Evolutionary conservation across 495 filamentous ascomycete genomes (phyloP), one percentile per base, ranked within the genome.

Genomic region (Penicillium cosmopolitanum): DNA sequence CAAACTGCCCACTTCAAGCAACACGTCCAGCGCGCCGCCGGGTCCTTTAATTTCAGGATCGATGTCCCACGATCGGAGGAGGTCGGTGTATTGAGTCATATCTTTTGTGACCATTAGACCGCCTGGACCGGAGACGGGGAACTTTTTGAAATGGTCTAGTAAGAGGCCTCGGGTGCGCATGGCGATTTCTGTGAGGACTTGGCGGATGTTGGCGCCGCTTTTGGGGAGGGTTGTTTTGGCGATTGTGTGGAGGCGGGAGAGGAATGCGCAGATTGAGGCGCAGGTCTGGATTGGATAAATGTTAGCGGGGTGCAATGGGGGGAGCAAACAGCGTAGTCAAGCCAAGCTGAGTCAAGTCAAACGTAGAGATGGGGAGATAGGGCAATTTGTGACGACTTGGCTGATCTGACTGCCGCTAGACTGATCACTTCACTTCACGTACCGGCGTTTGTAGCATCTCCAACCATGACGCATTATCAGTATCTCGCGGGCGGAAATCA

Each of bases 71-170:
- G 86, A 87, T 56, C 88, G 85, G 46, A 98, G 80, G 21, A 96
- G 79, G 48, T 91, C 86, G 5, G 90, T 87, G 69, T 99, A 99
- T 64, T 89, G 91, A 15, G 90, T 91, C 64, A 97, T 89, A 71
- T 99, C 96, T 80, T 97, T 96, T 50, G 89, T 92, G 25, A 98
- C 92, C 85, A 97, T 93, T 43, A 99, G 81, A 1, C 91, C 95
- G 48, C 96, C 96, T 0, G 93, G 89, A 34, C 92, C 90, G 69
- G 90, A 96, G 42, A 98, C 92, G 46, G 84, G 84, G 76, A 96
- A 98, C 63, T 90, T 91, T 66, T 95, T 96, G 75, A 98, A 90
- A 75, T 99, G 96, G 60, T 93, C 90, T 52, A 98, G 85, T 18
- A 99, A 79, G 3, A 94, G 80, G 33, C 75, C 77, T 57, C 92